These are phyloP conservation scores for Podaxis sp. DNA, from an alignment of 768 basidiomycete species.

Conservation along the genomic window DNA sequence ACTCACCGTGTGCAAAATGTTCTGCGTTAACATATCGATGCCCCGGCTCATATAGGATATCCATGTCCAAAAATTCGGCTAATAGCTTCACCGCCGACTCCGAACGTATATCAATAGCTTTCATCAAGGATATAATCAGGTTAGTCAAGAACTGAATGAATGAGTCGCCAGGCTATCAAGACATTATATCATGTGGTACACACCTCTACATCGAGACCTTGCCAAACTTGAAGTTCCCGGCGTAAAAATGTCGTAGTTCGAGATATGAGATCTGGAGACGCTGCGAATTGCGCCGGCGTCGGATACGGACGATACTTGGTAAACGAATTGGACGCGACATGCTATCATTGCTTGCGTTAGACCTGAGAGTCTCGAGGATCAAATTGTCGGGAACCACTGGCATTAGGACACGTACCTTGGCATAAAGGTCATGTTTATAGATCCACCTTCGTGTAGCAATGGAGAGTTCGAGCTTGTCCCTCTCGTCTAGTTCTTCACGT, in stretches of 20 bases:
- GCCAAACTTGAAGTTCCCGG: slow-evolving; percentile 87
- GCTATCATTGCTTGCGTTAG: slow-evolving; percentile 43
- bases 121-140: slow-evolving; percentile 88
- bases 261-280: slow-evolving; percentile 70
- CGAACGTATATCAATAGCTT: slow-evolving; percentile 89
- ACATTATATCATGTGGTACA: slow-evolving; percentile 21
- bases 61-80: slow-evolving; percentile 87
- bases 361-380: slow-evolving; percentile 13
- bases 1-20: slow-evolving; percentile 89
- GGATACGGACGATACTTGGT: slow-evolving; percentile 91
- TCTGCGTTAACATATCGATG: slow-evolving; percentile 72
- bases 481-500: slow-evolving; percentile 51
- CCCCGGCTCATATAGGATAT: slow-evolving; percentile 54
- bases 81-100: slow-evolving; percentile 83
- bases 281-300: slow-evolving; percentile 79
- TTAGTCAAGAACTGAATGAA: slow-evolving; percentile 78
- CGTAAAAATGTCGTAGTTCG: slow-evolving; percentile 81
- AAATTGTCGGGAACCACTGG: slow-evolving; percentile 8
- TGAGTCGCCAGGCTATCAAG: slow-evolving; percentile 20
- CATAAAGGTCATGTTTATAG: slow-evolving; percentile 77
- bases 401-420: slow-evolving; percentile 59
- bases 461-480: slow-evolving; percentile 73
- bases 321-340: slow-evolving; percentile 84
- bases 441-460: slow-evolving; percentile 76
- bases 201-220: slow-evolving; percentile 87